phyloP scores from a whole-genome alignment of 148 eudicot species.

The Vaccinium myrtillus region DNA sequence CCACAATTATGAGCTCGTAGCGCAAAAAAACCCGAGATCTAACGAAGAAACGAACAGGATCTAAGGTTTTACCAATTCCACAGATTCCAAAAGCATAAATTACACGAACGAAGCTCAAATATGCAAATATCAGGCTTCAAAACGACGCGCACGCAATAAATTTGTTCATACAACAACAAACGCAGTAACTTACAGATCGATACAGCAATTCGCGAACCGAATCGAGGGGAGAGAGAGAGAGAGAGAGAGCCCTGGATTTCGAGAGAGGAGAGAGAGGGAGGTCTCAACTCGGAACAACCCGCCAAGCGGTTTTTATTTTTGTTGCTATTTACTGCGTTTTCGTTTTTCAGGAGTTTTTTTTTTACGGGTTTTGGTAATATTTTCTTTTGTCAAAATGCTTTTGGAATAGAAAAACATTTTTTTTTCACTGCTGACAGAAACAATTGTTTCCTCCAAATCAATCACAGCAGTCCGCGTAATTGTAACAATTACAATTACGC shows the following conservation, averaged over 20 bases:
- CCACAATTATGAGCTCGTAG: background rate
- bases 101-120: background rate
- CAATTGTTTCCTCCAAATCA: too few species aligned
- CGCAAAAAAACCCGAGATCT: slow-evolving; percentile 27
- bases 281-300: slow-evolving; percentile 18
- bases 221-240: slow-evolving; percentile 19
- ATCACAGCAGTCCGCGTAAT: too few species aligned
- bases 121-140: background rate
- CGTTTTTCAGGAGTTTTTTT: background rate
- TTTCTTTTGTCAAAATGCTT: background rate
- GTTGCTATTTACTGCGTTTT: background rate
- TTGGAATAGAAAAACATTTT: too few species aligned
- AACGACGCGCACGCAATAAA: background rate
- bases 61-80: slow-evolving; percentile 30
- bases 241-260: slow-evolving; percentile 15
- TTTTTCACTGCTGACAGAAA: too few species aligned
- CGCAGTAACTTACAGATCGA: slow-evolving; percentile 22
- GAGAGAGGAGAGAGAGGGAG: background rate
- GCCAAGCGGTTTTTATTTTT: slow-evolving; percentile 14
- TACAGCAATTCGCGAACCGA: background rate
- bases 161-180: background rate
- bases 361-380: background rate
- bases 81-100: slow-evolving; percentile 4
- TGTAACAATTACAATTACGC: too few species aligned
- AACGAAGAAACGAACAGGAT: slow-evolving; percentile 19